phyloP scores from a whole-genome alignment of 257 asterid genomes.

The Fraxinus americana region DNA sequence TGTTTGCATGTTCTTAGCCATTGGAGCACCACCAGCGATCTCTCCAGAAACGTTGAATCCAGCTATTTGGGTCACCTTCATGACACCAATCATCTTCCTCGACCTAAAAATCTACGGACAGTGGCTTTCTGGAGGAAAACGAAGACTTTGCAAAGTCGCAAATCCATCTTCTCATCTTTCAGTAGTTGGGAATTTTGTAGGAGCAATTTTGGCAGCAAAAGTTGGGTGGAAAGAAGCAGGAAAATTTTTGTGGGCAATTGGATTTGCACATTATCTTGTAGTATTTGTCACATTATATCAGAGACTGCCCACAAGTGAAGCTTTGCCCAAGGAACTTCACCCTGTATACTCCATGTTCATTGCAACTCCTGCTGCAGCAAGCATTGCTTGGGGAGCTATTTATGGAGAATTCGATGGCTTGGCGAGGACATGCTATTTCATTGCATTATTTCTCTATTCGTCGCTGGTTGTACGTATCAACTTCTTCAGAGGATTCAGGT shows the following conservation, averaged over 20 bases:
- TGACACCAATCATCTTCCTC: slow-evolving; percentile 67
- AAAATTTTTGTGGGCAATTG: slow-evolving; percentile 84
- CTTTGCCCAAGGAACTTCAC: slow-evolving; percentile 84
- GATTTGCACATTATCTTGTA: slow-evolving; percentile 88
- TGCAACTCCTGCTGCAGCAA: slow-evolving; percentile 93
- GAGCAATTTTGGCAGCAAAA: slow-evolving; percentile 81
- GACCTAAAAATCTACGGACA: slow-evolving; percentile 90
- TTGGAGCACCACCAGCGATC: slow-evolving; percentile 56
- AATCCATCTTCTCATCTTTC: slow-evolving; percentile 89
- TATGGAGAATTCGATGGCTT: slow-evolving; percentile 84
- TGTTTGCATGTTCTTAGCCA: slow-evolving; percentile 89
- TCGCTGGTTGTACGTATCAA: slow-evolving; percentile 82
- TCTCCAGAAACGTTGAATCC: slow-evolving; percentile 57
- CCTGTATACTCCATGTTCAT: slow-evolving; percentile 95
- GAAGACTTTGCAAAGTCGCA: slow-evolving; percentile 76
- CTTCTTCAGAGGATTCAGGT: slow-evolving; percentile 93
- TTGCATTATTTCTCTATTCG: slow-evolving; percentile 72
- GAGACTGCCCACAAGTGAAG: slow-evolving; percentile 86
- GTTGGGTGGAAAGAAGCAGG: slow-evolving; percentile 89
- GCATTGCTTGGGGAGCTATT: slow-evolving; percentile 91
- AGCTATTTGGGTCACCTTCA: slow-evolving; percentile 63
- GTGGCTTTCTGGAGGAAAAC: slow-evolving; percentile 91
- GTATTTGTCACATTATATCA: slow-evolving; percentile 92
- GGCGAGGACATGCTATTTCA: slow-evolving; percentile 84
- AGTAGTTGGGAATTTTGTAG: slow-evolving; percentile 88